Conservation (phyloP, 192 early-diverging fungal genomes). For the Coemansia interrupta region DNA sequence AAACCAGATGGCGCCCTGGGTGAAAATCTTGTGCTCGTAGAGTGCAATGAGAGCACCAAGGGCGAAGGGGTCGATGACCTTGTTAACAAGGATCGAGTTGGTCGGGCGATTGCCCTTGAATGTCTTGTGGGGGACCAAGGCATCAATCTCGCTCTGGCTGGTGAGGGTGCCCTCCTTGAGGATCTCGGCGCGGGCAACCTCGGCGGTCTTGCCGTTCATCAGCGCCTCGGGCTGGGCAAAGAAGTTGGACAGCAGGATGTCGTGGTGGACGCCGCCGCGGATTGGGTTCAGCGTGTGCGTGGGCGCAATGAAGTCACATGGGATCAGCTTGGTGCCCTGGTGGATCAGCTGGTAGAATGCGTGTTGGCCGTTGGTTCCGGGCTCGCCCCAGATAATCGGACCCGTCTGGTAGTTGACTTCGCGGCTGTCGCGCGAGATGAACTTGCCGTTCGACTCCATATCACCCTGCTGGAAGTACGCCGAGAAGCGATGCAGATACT, state of each 20-base stretch:
- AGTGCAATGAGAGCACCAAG: slow-evolving; percentile 91
- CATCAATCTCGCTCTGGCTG: slow-evolving; percentile 54
- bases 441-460: slow-evolving; percentile 99
- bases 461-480: slow-evolving; percentile 99
- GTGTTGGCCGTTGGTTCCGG: slow-evolving; percentile 98
- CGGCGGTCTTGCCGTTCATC: slow-evolving; percentile 86
- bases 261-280: slow-evolving; percentile 77
- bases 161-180: slow-evolving; percentile 55
- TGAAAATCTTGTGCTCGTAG: slow-evolving; percentile 99
- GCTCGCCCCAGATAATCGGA: slow-evolving; percentile 99
- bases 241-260: slow-evolving; percentile 97
- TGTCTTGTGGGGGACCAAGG: slow-evolving; percentile 89
- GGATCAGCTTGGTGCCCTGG: slow-evolving; percentile 96
- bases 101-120: slow-evolving; percentile 97
- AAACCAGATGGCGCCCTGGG: slow-evolving; percentile 95
- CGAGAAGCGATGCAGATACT: slow-evolving; percentile 96
- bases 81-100: slow-evolving; percentile 91
- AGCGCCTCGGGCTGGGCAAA: slow-evolving; percentile 98
- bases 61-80: slow-evolving; percentile 81
- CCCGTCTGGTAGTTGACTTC: slow-evolving; percentile 83
- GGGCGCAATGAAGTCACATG: slow-evolving; percentile 94
- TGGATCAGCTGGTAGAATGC: slow-evolving; percentile 99
- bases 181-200: slow-evolving; percentile 78
- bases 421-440: slow-evolving; percentile 76
- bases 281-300: slow-evolving; percentile 93